phyloP scores from a whole-genome alignment of 2,329 filamentous ascomycete species.

The Colletotrichum sp. region DNA sequence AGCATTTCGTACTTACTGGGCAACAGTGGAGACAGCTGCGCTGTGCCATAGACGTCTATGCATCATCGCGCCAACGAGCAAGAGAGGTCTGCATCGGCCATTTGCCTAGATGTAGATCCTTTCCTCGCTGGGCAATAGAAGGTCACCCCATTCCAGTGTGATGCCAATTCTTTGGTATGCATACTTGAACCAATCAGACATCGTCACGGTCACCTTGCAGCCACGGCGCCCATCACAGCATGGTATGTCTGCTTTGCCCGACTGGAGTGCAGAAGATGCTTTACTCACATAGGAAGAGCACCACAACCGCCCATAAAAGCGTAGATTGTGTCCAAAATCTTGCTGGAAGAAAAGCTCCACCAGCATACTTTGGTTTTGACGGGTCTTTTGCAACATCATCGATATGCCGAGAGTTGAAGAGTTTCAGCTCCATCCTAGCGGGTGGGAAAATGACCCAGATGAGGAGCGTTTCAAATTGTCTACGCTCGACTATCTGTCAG shows the following conservation, averaged over 20 bases:
- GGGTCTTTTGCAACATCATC: not conserved
- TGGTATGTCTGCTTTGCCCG: not conserved
- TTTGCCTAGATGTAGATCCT: not conserved
- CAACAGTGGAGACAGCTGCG: not conserved
- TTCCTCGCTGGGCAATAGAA: rapidly evolving
- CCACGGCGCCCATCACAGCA: not conserved
- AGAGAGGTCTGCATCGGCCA: not conserved
- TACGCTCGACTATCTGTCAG: conserved; percentile 39
- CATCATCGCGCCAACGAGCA: not conserved
- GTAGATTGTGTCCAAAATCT: rapidly evolving
- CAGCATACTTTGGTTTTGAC: not conserved
- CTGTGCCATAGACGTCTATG: not conserved
- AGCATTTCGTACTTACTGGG: not conserved
- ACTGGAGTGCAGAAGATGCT: not conserved
- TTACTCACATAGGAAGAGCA: no score
- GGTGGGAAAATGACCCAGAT: conserved; percentile 40
- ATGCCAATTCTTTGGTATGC: rapidly evolving
- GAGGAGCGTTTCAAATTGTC: conserved; percentile 41
- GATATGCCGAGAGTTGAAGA: conserved; percentile 31
- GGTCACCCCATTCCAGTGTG: rapidly evolving
- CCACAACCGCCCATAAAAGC: no score
- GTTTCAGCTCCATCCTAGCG: conserved; percentile 33
- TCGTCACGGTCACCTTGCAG: not conserved
- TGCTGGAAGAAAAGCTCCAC: not conserved
- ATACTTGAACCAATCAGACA: not conserved